Evolutionary conservation across 257 asterid genomes (phyloP).

Genomic region (Apocynum venetum): DNA sequence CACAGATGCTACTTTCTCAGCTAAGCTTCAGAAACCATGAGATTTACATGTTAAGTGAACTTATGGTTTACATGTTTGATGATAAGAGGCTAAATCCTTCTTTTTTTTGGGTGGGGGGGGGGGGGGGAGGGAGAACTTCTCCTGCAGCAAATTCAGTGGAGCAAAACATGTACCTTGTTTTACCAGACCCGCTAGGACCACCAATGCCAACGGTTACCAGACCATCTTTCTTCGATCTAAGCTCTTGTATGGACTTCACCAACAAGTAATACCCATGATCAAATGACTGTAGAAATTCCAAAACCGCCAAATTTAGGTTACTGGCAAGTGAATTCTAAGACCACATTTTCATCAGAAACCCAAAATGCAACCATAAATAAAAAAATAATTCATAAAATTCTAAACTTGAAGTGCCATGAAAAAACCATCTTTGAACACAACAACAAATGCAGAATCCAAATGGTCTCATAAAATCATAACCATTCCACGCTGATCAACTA

Average conservation of each 20-base stretch:
- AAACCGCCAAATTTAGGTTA: slow-evolving; percentile 15
- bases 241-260: slow-evolving; percentile 95
- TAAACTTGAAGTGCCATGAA: not conserved
- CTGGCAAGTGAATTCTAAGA: not conserved
- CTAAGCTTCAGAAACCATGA: slow-evolving; percentile 75
- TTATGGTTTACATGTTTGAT: not conserved
- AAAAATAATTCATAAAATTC: not conserved
- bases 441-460: not conserved
- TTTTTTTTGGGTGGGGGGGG: too few species aligned
- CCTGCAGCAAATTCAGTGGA: slow-evolving; percentile 1
- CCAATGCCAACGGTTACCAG: slow-evolving; percentile 91
- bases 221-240: slow-evolving; percentile 86
- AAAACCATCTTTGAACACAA: not conserved
- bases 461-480: not conserved
- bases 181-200: slow-evolving; percentile 99
- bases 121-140: not conserved
- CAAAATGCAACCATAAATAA: slow-evolving; percentile 5
- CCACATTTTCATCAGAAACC: not conserved
- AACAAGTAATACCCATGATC: slow-evolving; percentile 97
- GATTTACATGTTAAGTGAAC: slow-evolving; percentile 21
- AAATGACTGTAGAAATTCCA: slow-evolving; percentile 61
- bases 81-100: not conserved
- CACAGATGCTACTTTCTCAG: slow-evolving; percentile 95
- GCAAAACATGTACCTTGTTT: slow-evolving; percentile 59
- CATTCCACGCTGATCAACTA: not conserved